Percentiles rank a stretch among this genome's conserved stretches.
Conservation (phyloP, 2,329 filamentous ascomycete species). For the Alternaria metachromatica region DNA sequence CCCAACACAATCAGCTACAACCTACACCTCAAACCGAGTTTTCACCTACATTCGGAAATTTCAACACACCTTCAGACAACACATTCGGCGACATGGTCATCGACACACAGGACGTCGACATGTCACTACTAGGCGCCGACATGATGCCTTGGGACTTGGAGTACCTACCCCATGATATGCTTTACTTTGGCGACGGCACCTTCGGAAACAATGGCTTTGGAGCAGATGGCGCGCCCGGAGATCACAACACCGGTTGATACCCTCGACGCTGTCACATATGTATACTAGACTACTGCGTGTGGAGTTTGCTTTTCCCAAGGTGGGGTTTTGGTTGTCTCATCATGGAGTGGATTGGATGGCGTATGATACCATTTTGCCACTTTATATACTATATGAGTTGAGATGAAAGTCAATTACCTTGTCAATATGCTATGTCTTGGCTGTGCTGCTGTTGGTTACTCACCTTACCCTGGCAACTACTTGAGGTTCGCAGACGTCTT, state of each 20-base stretch:
- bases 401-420: not conserved
- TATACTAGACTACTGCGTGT: not conserved
- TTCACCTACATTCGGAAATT: constrained; percentile 35
- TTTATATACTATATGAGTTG: not conserved
- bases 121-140: constrained; percentile 71
- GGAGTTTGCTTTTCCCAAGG: not conserved
- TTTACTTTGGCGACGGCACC: constrained; percentile 49
- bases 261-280: not conserved
- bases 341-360: not conserved
- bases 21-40: constrained; percentile 23
- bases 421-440: rapidly evolving
- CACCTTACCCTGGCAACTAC: not conserved
- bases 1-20: constrained; percentile 8
- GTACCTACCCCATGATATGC: constrained; percentile 71
- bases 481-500: not conserved
- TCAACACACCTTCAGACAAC: constrained; percentile 33
- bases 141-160: constrained; percentile 76
- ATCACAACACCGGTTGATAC: not conserved
- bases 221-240: not conserved
- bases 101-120: constrained; percentile 78
- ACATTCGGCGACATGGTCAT: constrained; percentile 68
- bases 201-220: constrained; percentile 11
- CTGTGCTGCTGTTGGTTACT: not conserved
- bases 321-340: not conserved
- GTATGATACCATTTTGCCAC: not conserved